Evolutionary conservation across 148 eudicot genomes (phyloP).

Genomic region (Heliosperma pusillum): DNA sequence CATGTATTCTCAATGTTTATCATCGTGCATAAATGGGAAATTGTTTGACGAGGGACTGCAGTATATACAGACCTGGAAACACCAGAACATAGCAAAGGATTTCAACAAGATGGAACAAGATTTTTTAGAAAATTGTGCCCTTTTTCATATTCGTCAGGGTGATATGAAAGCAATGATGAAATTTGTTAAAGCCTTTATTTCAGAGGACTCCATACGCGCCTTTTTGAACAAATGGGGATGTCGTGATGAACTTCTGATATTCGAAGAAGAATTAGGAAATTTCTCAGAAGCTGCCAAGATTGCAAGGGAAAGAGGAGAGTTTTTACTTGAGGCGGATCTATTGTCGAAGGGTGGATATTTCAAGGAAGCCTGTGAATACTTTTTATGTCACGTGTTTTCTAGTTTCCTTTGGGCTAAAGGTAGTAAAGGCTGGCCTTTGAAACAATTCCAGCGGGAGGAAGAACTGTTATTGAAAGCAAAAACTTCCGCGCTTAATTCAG

Average conservation of each 20-base stretch:
- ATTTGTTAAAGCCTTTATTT: constrained; percentile 42
- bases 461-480: constrained; percentile 44
- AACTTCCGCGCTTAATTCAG: constrained; percentile 27
- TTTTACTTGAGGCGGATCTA: constrained; percentile 48
- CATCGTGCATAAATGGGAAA: constrained; percentile 47
- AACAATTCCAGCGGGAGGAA: constrained; percentile 35
- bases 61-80: constrained; percentile 55
- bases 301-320: constrained; percentile 45
- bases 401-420: constrained; percentile 39
- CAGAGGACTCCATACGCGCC: constrained; percentile 35
- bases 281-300: constrained; percentile 49
- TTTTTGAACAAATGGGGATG: constrained; percentile 40
- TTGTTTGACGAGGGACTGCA: constrained; percentile 46
- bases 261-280: constrained; percentile 57
- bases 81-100: constrained; percentile 19
- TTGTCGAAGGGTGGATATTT: constrained; percentile 38
- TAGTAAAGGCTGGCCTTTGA: constrained; percentile 54
- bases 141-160: constrained; percentile 20
- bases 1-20: constrained; percentile 43
- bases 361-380: constrained; percentile 33
- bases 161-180: constrained; percentile 43
- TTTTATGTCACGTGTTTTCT: constrained; percentile 36
- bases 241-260: constrained; percentile 37
- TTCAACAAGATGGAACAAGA: constrained; percentile 19
- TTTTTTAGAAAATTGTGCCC: constrained; percentile 35